Conservation (phyloP, 1,284 basidiomycete species). For the Takashimella koratensis region DNA sequence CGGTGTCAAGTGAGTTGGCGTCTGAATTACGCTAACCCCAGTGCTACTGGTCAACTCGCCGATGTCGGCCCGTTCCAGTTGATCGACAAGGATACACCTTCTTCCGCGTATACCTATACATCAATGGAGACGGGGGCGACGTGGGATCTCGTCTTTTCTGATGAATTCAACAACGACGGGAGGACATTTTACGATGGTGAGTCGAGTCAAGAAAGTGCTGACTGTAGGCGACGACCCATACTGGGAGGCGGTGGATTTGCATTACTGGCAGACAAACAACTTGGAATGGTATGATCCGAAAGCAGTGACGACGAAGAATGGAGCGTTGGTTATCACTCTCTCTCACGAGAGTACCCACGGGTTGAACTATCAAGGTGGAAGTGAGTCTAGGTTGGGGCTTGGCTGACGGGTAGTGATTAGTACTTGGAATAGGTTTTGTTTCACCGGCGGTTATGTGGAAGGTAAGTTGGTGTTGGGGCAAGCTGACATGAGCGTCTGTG, state of each 20-base stretch:
- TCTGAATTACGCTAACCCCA: conserved; percentile 1
- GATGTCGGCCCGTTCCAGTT: conserved; percentile 44
- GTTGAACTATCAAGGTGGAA: conserved; percentile 72
- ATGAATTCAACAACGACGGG: conserved; percentile 82
- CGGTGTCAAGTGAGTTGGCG: conserved; percentile 58
- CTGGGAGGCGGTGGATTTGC: conserved; percentile 55
- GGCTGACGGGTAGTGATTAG: conserved; percentile 39
- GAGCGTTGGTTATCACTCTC: conserved; percentile 70
- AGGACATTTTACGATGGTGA: conserved; percentile 54
- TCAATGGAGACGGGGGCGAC: conserved; percentile 64
- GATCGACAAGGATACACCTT: conserved; percentile 68
- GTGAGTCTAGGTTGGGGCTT: conserved; percentile 9
- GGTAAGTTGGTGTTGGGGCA: no score
- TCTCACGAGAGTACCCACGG: conserved; percentile 58
- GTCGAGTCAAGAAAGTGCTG: conserved; percentile 1
- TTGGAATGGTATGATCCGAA: conserved; percentile 61
- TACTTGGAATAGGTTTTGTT: conserved; percentile 88
- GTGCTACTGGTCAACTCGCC: conserved; percentile 51
- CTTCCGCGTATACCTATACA: conserved; percentile 54
- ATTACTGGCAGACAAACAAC: conserved; percentile 71
- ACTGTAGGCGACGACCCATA: conserved; percentile 54
- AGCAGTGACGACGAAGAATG: conserved; percentile 56
- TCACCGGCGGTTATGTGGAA: conserved; percentile 81
- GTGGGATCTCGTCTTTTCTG: conserved; percentile 84
- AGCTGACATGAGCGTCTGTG: no score